Conservation (phyloP, 2,329 filamentous ascomycete species). For the Cercospora sp. region DNA sequence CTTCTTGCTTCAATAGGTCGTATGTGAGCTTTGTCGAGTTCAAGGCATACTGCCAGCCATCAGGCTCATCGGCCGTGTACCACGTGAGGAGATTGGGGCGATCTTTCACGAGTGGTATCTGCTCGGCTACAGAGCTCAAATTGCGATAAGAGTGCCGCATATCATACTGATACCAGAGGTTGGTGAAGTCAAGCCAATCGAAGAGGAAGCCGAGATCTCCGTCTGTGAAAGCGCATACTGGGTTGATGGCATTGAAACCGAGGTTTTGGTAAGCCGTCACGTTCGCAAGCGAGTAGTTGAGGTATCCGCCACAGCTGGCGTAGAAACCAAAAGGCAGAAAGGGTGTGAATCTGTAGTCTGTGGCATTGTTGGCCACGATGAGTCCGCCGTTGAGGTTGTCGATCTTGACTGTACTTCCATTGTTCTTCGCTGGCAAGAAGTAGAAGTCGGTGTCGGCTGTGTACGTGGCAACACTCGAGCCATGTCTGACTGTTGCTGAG, state of each 20-base stretch:
- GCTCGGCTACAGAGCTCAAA: slow-evolving; percentile 40
- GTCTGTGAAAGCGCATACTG: slow-evolving; percentile 45
- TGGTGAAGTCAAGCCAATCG: slow-evolving; percentile 46
- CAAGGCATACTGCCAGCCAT: slow-evolving; percentile 58
- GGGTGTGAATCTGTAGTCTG: slow-evolving; percentile 38
- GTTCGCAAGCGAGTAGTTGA: slow-evolving; percentile 40
- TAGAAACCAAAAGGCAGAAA: slow-evolving; percentile 53
- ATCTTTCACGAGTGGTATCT: slow-evolving; percentile 40
- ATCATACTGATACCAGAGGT: slow-evolving; percentile 51
- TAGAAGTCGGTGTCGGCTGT: slow-evolving; percentile 42
- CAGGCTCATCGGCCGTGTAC: slow-evolving; percentile 57
- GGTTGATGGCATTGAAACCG: slow-evolving; percentile 53
- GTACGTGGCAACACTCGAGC: slow-evolving; percentile 37
- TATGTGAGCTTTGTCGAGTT: slow-evolving; percentile 48
- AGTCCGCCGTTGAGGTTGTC: slow-evolving; percentile 52
- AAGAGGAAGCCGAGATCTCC: slow-evolving; percentile 45
- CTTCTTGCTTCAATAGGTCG: slow-evolving; percentile 50
- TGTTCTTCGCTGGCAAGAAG: slow-evolving; percentile 45
- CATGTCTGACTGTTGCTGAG: slow-evolving; percentile 22
- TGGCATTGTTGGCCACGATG: slow-evolving; percentile 43
- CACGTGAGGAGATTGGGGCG: slow-evolving; percentile 46
- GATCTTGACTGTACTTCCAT: slow-evolving; percentile 50
- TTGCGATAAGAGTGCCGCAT: slow-evolving; percentile 48
- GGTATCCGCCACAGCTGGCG: slow-evolving; percentile 41
- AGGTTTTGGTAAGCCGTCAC: slow-evolving; percentile 43